Evolutionary conservation across 345 rosid species (phyloP), one percentile per base, ranked within the genome.

Genomic region (Brassica juncea): DNA sequence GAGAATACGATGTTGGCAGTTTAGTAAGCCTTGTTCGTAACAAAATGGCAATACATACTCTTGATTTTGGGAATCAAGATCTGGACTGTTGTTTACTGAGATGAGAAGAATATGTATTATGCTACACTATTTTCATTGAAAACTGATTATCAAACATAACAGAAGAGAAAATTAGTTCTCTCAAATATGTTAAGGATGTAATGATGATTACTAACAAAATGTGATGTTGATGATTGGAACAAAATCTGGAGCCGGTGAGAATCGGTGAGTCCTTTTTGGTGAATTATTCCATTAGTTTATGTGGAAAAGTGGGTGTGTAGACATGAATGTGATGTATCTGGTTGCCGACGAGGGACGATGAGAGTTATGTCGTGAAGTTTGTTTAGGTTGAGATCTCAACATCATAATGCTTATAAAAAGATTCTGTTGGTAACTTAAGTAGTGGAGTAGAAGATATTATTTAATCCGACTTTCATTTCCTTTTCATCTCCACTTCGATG

Each of bases 361-460:
- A 72, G 59, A 52, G 68, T 58, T 27, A 28, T 47, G 62, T 58
- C 4, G 49, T 57, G 77, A 73, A 73, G 78, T 60, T 49, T 47
- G 78, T 15, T 74, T 74, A 74, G 79, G 83, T 80, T 80, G 83
- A 39, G 70, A 73, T 73, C 59, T 79, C 82, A 79, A 73, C 70
- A 74, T 74, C 83, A 74, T 15, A 68, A 74, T 74, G 66, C 71
- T 78, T 66, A 35, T n/a, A 27, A 62, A 68, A 60, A 16, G 19
- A 60, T 49, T 72, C 34, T 66, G 68, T 72, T 66, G 82, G 78
- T 79, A 73, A 60, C 64, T 73, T 79, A 32, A 68, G 81, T 49
- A 82, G 81, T 72, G 83, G 80, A 80, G 78, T 78, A 72, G 73
- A 80, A 78, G 73, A 75, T 80, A 77, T 74, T 68, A 28, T 75